Evolutionary conservation across 495 filamentous ascomycete genomes (phyloP), one percentile per base, ranked within the genome.

Genomic region (Xylaria nigripes): DNA sequence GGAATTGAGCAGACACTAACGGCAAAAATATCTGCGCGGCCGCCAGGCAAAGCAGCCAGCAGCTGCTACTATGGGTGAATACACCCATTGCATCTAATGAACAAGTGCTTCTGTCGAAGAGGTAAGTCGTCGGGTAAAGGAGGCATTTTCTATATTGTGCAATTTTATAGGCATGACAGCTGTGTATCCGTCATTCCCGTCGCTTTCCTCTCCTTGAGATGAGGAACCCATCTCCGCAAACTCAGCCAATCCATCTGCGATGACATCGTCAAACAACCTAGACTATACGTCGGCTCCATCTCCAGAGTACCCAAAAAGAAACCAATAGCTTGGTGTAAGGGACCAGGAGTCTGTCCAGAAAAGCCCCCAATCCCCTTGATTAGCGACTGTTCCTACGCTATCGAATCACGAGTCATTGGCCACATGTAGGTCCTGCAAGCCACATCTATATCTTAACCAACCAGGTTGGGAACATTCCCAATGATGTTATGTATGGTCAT

Each of bases 21-120:
- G 51, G 48, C 23, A 48, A 30, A 18, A 54, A 54, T 25, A n/a
- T 22, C 13, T 54, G 51, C 16, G 48, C 23, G 7, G 18, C 16
- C 5, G 23, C 45, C 12, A 54, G 24, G 22, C 40, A 54, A 40
- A 41, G 44, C 24, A 54, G 45, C 51, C 32, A 54, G n/a, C 12
- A 29, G 44, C 44, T 48, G 24, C 44, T 13, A 24, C 6, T 16
- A 48, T 32, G 18, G 47, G 4, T 23, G 19, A 22, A 19, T 24
- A 8, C 2, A 48, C 44, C 40, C 51, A 54, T 54, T 16, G n/a
- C n/a, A n/a, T n/a, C 15, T 41, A 3, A 23, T 8, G 13, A 27
- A 53, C n/a, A 10, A 16, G 19, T 2, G 6, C 0, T 3, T 25
- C 8, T 40, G 15, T 23, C 8, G 2, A 27, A 45, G 16, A 40